Conservation (phyloP, 768 basidiomycete species). For the Boletales sp. region DNA sequence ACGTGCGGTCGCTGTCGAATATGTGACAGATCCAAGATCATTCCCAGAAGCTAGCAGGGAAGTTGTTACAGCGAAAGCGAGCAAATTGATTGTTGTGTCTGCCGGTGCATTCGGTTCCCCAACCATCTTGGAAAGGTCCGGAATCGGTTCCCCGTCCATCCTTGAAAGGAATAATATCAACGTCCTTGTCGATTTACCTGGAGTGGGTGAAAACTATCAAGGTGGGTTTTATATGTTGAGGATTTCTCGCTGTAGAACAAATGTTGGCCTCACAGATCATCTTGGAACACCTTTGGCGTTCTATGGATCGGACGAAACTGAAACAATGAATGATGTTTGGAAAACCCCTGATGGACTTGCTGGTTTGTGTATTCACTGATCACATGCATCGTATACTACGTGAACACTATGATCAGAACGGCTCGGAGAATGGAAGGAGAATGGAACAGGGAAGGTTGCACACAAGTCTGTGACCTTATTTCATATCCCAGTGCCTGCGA, state of each 20-base stretch:
- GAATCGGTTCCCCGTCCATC: constrained; percentile 56
- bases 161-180: constrained; percentile 46
- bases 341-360: constrained; percentile 33
- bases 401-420: constrained; percentile 18
- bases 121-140: constrained; percentile 57
- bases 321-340: constrained; percentile 49
- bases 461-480: constrained; percentile 42
- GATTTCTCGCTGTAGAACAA: not conserved
- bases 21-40: constrained; percentile 23
- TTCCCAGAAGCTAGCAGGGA: constrained; percentile 10
- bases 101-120: constrained; percentile 57
- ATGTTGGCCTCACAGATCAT: constrained; percentile 23
- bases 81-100: constrained; percentile 45
- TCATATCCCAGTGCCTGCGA: not conserved
- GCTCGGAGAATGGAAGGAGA: constrained; percentile 28
- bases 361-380: constrained; percentile 28
- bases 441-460: constrained; percentile 47
- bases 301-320: constrained; percentile 38
- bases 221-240: constrained; percentile 27
- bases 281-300: constrained; percentile 9
- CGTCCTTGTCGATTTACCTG: constrained; percentile 61
- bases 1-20: constrained; percentile 38
- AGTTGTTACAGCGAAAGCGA: constrained; percentile 24
- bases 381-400: not conserved
- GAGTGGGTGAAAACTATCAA: constrained; percentile 70